A percentile compares a stretch with the other conserved stretches of the same genome.
phyloP scores from a whole-genome alignment of 116 monocot genomes.

The Phalaenopsis hybrid region DNA sequence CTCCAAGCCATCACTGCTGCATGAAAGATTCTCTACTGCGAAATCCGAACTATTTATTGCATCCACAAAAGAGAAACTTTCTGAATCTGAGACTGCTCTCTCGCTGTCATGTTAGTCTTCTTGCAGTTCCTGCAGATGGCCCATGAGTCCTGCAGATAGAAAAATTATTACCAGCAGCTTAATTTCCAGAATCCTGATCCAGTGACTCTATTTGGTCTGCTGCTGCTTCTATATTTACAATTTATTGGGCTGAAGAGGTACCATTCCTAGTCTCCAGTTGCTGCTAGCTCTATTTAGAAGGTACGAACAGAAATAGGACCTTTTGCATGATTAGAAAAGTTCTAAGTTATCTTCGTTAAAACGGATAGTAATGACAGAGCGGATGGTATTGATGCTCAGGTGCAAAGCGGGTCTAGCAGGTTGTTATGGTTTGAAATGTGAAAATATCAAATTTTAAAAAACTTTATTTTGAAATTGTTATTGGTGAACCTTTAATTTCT shows the following conservation, averaged over 20 bases:
- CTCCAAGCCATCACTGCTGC: background rate
- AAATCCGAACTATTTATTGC: background rate
- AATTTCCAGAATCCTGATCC: conserved; percentile 78
- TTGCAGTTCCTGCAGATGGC: conserved; percentile 78
- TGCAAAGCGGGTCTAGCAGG: no score
- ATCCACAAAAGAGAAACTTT: background rate
- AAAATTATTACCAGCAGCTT: conserved; percentile 52
- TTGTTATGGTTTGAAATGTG: no score
- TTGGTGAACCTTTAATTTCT: no score
- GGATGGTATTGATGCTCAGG: no score
- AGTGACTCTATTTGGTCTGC: conserved; percentile 74
- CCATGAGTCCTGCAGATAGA: conserved; percentile 55
- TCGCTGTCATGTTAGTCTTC: conserved; percentile 62
- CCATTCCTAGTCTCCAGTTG: conserved; percentile 79
- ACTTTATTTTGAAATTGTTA: no score
- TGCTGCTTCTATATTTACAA: conserved; percentile 81
- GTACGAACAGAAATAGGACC: no score
- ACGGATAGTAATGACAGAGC: no score
- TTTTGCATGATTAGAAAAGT: no score
- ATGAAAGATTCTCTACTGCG: background rate
- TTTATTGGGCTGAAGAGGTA: conserved; percentile 88
- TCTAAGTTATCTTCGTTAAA: no score
- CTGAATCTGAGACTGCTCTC: conserved; percentile 53
- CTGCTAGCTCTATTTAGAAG: conserved; percentile 26
- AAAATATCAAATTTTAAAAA: no score